These are phyloP conservation scores for Lagenidium sp. DNA, from an alignment of 352 stramenopile species.

Conservation along the genomic window DNA sequence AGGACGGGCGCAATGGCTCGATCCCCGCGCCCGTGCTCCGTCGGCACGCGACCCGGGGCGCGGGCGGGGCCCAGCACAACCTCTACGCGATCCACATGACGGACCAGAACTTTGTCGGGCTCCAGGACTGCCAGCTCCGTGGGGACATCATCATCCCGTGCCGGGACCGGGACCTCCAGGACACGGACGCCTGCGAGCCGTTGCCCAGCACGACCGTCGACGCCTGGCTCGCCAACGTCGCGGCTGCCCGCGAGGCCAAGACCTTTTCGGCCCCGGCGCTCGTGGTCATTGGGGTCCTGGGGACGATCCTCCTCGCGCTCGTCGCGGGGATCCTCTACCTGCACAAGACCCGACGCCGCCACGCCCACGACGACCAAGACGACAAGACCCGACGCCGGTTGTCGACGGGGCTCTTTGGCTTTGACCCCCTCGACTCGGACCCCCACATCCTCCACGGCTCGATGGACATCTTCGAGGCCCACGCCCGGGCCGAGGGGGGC, in stretches of 20 bases:
- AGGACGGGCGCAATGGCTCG: slow-evolving; percentile 42
- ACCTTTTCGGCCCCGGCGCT: slow-evolving; percentile 50
- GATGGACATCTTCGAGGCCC: slow-evolving; percentile 16
- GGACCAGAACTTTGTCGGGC: slow-evolving; percentile 25
- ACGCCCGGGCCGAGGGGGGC: slow-evolving; percentile 19
- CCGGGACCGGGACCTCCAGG: slow-evolving; percentile 28
- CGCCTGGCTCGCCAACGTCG: slow-evolving; percentile 42
- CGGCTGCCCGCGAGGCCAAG: slow-evolving; percentile 17
- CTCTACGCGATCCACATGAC: slow-evolving; percentile 62
- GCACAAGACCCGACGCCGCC: slow-evolving; percentile 22
- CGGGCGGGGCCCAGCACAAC: slow-evolving; percentile 7
- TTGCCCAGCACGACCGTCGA: slow-evolving; percentile 29
- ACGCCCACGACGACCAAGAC: slow-evolving; percentile 9
- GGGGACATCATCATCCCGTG: slow-evolving; percentile 63
- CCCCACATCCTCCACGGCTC: slow-evolving; percentile 7
- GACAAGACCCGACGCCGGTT: no score
- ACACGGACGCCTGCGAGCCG: slow-evolving; percentile 35
- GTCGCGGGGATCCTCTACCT: slow-evolving; percentile 33
- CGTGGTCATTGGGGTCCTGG: slow-evolving; percentile 30
- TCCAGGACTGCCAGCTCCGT: slow-evolving; percentile 34
- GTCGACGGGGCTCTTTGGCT: no score
- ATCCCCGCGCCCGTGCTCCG: slow-evolving; percentile 41
- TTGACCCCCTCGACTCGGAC: slow-evolving; percentile 6
- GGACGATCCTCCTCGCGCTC: slow-evolving; percentile 25
- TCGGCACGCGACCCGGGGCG: slow-evolving; percentile 17